These are phyloP conservation scores for Aspergillus asperescens DNA, from an alignment of 495 filamentous ascomycete species.

Conservation along the genomic window DNA sequence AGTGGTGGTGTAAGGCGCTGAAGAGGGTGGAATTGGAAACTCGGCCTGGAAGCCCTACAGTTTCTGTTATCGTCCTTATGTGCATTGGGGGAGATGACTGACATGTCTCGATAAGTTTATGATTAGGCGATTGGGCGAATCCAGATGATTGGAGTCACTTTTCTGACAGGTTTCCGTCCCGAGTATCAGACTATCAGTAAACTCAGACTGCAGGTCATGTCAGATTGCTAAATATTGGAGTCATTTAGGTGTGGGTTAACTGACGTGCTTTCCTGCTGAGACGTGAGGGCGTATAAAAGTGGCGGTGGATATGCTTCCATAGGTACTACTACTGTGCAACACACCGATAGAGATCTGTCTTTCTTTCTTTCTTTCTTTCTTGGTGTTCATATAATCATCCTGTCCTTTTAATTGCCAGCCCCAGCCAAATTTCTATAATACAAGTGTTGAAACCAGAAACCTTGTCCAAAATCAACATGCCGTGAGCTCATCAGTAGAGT, in stretches of 20 bases:
- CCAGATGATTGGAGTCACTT: background rate
- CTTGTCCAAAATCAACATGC: background rate
- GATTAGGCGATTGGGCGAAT: background rate
- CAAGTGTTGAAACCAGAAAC: slow-evolving; percentile 3
- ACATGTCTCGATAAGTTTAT: too few relatives aligned
- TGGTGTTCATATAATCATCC: background rate
- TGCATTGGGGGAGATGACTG: too few relatives aligned
- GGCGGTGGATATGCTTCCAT: too few relatives aligned
- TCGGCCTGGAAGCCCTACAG: background rate
- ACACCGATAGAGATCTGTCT: too few relatives aligned
- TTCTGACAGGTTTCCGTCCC: background rate
- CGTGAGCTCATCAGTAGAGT: slow-evolving; percentile 4
- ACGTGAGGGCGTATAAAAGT: too few relatives aligned
- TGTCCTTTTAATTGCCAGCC: background rate
- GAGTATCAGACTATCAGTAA: too few relatives aligned
- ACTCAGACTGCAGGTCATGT: too few relatives aligned
- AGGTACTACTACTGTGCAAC: background rate
- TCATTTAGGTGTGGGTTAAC: too few relatives aligned
- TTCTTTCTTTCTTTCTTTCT: too few relatives aligned
- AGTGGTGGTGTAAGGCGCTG: background rate
- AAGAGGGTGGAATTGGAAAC: too few relatives aligned
- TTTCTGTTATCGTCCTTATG: background rate
- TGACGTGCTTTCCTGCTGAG: too few relatives aligned
- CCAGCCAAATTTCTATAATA: slow-evolving; percentile 6
- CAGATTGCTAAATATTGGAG: too few relatives aligned